Base-by-base conservation (phyloP, 1,284 basidiomycete species). In the Cryptococcus wingfieldii region DNA sequence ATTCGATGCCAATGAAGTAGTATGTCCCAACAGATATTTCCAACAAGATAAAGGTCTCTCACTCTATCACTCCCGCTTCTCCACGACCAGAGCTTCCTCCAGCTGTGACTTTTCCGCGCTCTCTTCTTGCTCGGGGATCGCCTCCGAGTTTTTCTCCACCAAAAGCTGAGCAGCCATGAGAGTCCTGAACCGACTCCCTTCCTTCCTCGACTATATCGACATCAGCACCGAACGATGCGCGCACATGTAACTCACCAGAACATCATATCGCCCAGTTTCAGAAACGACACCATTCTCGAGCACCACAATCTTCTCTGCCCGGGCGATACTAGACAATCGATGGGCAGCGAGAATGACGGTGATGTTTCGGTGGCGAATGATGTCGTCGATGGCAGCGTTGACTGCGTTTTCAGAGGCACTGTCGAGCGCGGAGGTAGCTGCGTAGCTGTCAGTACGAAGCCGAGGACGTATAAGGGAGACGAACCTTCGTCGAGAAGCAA, bases 331-430 rank as follows among this genome's bases (percentile, higher is more conserved):
- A 19, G 86, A 89, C 48, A 91, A 71, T 54, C 92, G 81, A 75
- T 95, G 92, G 0, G 92, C 92, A 25, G 93, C 90, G 54, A 95
- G 86, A 42, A 96, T 78, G 58, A 91, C 92, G 1, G 90, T 94
- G 47, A 91, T 90, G 61, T 86, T 83, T 51, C 86, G 79, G 23
- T 83, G 82, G 53, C 82, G 79, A 49, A 94, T 80, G 58, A 96
- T 92, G 70, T 86, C 87, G 69, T 91, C 89, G 53, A 97, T 88
- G 1, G 93, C 93, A 5, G 67, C 90, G 85, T 72, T 97, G 60
- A 67, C 75, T 7, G 75, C 72, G 50, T 89, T 84, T 75, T 96
- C 93, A n/a, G 88, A 89, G 1, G 87, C 85, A 5, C 90, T 90
- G 71, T 97, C 93, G 51, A 96, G 78, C 3, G 92, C 88, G 9